Conservation (phyloP, 306 rosid species). For the cucumber (Cucumis sativus) region Cucumber_9930_V3 NC_026659.2:19268501-19269000, state of each 20-base stretch:
- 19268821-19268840: neutral
- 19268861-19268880: neutral
- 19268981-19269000: neutral
- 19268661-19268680: constrained; percentile 98
- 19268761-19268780: neutral
- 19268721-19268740: constrained; percentile 99
- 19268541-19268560: neutral
- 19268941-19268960: neutral
- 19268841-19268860: neutral
- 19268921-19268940: neutral
- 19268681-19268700: constrained; percentile 95
- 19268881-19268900: neutral
- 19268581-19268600: neutral
- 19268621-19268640: neutral
- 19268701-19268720: constrained; percentile 97
- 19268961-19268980: neutral
- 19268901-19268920: neutral
- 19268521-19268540: neutral
- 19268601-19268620: constrained; percentile 6
- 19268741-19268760: constrained; percentile 12
- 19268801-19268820: neutral
- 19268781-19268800: neutral
- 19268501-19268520: neutral
- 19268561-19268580: constrained; percentile 7
- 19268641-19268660: constrained; percentile 26